Percentiles rank a stretch among this genome's conserved stretches.
Evolutionary conservation across 2,329 filamentous ascomycete genomes (phyloP).

Genomic region (Paraphaeosphaeria minitans): DNA sequence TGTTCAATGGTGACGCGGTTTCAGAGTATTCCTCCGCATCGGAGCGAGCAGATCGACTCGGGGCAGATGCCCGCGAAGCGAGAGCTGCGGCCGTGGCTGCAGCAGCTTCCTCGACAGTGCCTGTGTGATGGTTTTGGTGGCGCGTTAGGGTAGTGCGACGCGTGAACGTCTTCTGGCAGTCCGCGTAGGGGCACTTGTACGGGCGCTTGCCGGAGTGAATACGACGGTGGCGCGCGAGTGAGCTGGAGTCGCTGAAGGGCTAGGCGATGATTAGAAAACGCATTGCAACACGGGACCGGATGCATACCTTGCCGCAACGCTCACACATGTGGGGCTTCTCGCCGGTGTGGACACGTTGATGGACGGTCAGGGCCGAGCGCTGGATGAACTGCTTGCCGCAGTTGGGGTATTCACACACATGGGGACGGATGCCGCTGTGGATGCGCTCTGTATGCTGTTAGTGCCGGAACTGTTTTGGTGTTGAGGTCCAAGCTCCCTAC

Average conservation of each 20-base stretch:
- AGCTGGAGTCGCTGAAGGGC: conserved; percentile 97
- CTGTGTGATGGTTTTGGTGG: conserved; percentile 94
- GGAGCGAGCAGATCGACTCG: conserved; percentile 62
- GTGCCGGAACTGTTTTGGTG: conserved; percentile 30
- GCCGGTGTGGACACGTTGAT: conserved; percentile 92
- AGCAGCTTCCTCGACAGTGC: conserved; percentile 91
- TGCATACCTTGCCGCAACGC: conserved; percentile 85
- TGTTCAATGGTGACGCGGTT: conserved; percentile 75
- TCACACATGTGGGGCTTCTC: conserved; percentile 99
- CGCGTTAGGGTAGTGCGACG: conserved; percentile 91
- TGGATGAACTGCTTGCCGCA: conserved; percentile 99
- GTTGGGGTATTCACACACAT: conserved; percentile 85
- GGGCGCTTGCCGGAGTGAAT: conserved; percentile 96
- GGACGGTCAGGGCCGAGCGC: conserved; percentile 91
- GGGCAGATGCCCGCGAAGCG: conserved; percentile 59
- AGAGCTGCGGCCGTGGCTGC: conserved; percentile 86
- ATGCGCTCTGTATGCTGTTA: conserved; percentile 75
- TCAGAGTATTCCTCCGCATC: conserved; percentile 74
- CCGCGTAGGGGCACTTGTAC: conserved; percentile 96
- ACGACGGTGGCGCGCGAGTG: conserved; percentile 86
- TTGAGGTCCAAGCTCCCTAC: conserved; percentile 62
- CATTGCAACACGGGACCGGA: conserved; percentile 6
- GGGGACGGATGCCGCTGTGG: conserved; percentile 86
- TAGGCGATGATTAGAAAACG: conserved; percentile 49
- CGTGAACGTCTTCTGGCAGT: conserved; percentile 98